Conservation (phyloP, 768 basidiomycete species). For the Termitomyces sp. region DNA sequence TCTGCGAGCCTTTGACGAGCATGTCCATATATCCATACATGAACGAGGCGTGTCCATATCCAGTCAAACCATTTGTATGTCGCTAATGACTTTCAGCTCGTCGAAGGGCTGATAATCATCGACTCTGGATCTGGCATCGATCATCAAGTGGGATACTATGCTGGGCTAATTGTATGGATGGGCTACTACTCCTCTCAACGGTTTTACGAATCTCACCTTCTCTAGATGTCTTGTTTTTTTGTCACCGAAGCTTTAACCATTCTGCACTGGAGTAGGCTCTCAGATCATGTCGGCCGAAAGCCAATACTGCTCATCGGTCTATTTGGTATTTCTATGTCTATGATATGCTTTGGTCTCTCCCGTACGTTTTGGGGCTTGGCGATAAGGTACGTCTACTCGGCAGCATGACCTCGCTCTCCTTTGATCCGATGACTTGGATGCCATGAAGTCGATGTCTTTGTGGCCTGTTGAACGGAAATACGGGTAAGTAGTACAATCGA, state of each 20-base stretch:
- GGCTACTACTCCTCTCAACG: not conserved
- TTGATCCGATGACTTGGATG: not conserved
- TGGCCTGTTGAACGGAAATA: no score
- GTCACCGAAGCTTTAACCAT: conserved; percentile 67
- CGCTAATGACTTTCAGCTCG: conserved; percentile 31
- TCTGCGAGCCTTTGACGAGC: conserved; percentile 50
- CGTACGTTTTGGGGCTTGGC: conserved; percentile 62
- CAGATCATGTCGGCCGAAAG: conserved; percentile 72
- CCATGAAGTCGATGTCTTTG: conserved; percentile 51
- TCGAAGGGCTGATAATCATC: conserved; percentile 55
- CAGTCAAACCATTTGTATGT: not conserved
- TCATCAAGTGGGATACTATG: conserved; percentile 61
- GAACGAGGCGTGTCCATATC: conserved; percentile 37
- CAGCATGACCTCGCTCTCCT: not conserved
- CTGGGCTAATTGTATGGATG: conserved; percentile 36
- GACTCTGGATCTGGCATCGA: conserved; percentile 41
- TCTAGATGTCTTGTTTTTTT: conserved; percentile 71
- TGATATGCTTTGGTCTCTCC: conserved; percentile 74
- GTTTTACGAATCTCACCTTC: not conserved
- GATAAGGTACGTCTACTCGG: conserved; percentile 27
- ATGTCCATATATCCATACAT: conserved; percentile 54
- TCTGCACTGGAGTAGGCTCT: conserved; percentile 73
- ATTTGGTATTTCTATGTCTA: conserved; percentile 55
- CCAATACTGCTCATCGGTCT: conserved; percentile 67
- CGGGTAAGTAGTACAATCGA: conserved; percentile 30